These are phyloP conservation scores for Beta vulgaris DNA, from an alignment of 148 eudicot genomes.

Conservation along the genomic window DNA sequence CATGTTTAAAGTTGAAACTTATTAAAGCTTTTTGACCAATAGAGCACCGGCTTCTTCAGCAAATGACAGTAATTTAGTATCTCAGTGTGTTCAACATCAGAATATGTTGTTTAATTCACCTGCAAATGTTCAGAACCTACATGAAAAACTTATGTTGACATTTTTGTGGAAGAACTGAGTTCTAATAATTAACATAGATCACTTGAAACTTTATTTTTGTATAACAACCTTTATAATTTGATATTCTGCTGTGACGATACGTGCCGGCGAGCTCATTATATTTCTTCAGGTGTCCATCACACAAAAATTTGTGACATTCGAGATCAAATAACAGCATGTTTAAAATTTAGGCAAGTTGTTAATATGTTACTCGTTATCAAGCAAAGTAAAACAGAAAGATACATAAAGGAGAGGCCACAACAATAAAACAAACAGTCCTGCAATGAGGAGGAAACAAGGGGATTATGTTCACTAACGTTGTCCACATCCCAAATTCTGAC, in stretches of 20 bases:
- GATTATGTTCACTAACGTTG: constrained; percentile 47
- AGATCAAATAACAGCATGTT: neutral
- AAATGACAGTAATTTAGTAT: neutral
- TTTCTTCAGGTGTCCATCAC: neutral
- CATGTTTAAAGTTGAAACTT: no score
- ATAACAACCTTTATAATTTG: neutral
- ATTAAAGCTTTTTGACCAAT: neutral
- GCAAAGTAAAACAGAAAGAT: neutral
- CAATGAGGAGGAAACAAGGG: neutral
- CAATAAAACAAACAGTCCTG: neutral
- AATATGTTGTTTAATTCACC: neutral
- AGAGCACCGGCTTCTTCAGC: neutral
- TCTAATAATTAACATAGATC: neutral
- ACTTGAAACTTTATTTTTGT: neutral
- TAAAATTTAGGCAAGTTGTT: neutral
- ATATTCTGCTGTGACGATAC: no score
- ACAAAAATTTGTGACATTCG: neutral
- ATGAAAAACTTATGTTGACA: neutral
- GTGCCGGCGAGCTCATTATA: neutral
- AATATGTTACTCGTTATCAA: no score
- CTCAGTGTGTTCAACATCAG: neutral
- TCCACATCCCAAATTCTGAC: constrained; percentile 94
- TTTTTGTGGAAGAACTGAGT: neutral
- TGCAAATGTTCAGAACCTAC: neutral
- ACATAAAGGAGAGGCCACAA: neutral